These are phyloP conservation scores for Kalmusia sp. DNA, from an alignment of 2,329 filamentous ascomycete species.

Conservation along the genomic window DNA sequence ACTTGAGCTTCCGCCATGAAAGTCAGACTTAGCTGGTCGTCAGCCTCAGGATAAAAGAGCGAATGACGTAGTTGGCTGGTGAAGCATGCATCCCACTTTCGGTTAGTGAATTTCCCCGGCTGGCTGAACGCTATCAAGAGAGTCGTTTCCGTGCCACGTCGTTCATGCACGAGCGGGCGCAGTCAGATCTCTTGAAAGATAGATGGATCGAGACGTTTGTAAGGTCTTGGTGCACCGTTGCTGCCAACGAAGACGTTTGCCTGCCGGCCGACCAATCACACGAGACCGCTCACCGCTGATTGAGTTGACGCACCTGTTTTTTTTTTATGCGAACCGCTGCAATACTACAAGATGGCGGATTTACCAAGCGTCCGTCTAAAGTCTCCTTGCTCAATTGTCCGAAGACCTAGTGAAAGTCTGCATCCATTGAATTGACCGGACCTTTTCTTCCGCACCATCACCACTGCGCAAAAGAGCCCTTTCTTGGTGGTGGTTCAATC, in stretches of 20 bases:
- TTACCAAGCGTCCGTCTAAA: slow-evolving; percentile 24
- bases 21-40: background rate
- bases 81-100: background rate
- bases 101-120: background rate
- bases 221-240: slow-evolving; percentile 21
- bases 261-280: slow-evolving; percentile 36
- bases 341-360: slow-evolving; percentile 25
- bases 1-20: too few species aligned
- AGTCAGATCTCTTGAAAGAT: slow-evolving; percentile 20
- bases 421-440: background rate
- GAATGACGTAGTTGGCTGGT: slow-evolving; percentile 2
- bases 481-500: background rate
- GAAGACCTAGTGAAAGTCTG: background rate
- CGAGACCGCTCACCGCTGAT: slow-evolving; percentile 42
- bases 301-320: slow-evolving; percentile 25
- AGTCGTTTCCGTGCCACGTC: slow-evolving; percentile 17
- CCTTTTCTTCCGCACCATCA: background rate
- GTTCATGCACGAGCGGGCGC: slow-evolving; percentile 15
- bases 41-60: background rate
- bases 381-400: background rate
- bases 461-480: background rate
- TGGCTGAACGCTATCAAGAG: slow-evolving; percentile 6
- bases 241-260: slow-evolving; percentile 25
- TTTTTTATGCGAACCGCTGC: slow-evolving; percentile 37
- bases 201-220: background rate